These are phyloP conservation scores for Pythium coloratum DNA, from an alignment of 352 stramenopile genomes.

Conservation along the genomic window DNA sequence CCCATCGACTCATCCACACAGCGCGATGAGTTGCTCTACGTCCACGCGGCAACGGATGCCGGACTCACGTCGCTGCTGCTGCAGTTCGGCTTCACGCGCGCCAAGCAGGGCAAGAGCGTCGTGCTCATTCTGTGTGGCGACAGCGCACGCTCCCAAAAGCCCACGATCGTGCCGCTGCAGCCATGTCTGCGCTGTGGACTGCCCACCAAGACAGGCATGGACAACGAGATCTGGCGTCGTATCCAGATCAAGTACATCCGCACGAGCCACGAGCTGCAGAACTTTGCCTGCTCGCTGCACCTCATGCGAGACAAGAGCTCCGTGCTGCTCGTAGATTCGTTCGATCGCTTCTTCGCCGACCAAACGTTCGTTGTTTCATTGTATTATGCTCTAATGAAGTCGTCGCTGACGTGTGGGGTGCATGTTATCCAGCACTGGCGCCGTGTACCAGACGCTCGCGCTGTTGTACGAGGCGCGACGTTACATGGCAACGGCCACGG, in stretches of 20 bases:
- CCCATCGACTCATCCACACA: slow-evolving; percentile 12
- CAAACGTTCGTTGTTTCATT: slow-evolving; percentile 25
- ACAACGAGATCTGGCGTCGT: slow-evolving; percentile 45
- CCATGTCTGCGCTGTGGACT: slow-evolving; percentile 42
- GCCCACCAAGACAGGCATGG: slow-evolving; percentile 46
- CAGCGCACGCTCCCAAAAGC: slow-evolving; percentile 25
- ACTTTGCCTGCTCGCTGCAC: slow-evolving; percentile 62
- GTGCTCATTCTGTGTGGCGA: slow-evolving; percentile 50
- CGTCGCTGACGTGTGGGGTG: not conserved
- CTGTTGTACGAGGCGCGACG: slow-evolving; percentile 49
- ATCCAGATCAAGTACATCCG: slow-evolving; percentile 74
- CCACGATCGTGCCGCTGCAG: slow-evolving; percentile 41
- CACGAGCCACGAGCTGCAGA: slow-evolving; percentile 47
- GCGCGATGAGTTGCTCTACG: slow-evolving; percentile 34
- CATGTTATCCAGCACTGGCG: slow-evolving; percentile 26
- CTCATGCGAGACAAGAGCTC: slow-evolving; percentile 44
- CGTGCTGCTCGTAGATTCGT: slow-evolving; percentile 56
- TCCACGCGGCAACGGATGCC: slow-evolving; percentile 41
- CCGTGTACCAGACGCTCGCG: slow-evolving; percentile 64
- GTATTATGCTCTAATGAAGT: no score
- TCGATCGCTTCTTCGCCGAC: slow-evolving; percentile 56
- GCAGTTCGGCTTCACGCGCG: slow-evolving; percentile 63
- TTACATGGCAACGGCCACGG: slow-evolving; percentile 48
- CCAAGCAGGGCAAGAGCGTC: slow-evolving; percentile 38
- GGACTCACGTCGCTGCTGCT: slow-evolving; percentile 66